A percentile compares a stretch with the other conserved stretches of the same genome.
Conservation (phyloP, 2,329 filamentous ascomycete species). For the Alternaria solani region DNA sequence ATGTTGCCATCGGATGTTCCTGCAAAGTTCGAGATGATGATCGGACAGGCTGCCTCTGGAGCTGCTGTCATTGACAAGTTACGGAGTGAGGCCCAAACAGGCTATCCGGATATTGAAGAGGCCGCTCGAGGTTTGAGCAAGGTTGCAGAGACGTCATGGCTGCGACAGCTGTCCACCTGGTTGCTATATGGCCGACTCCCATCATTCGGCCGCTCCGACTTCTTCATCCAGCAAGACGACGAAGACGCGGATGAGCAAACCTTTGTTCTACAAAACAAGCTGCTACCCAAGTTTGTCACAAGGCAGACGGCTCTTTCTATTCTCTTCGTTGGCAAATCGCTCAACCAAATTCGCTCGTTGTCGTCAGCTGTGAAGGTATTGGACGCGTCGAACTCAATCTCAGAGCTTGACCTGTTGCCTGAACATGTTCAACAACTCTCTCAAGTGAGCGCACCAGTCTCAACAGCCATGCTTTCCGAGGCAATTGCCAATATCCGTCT, state of each 20-base stretch:
- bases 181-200: conserved; percentile 87
- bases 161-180: conserved; percentile 90
- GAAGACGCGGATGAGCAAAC: conserved; percentile 42
- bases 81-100: conserved; percentile 80
- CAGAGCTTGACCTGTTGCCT: conserved; percentile 68
- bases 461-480: conserved; percentile 72
- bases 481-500: conserved; percentile 79
- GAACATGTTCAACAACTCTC: conserved; percentile 75
- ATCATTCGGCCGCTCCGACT: conserved; percentile 79
- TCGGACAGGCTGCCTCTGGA: conserved; percentile 64
- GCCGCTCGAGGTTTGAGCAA: conserved; percentile 76
- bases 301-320: conserved; percentile 79
- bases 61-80: conserved; percentile 80
- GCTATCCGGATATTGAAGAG: conserved; percentile 84
- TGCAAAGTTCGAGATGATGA: conserved; percentile 19
- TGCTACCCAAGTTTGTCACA: conserved; percentile 83
- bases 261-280: conserved; percentile 48
- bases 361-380: conserved; percentile 42
- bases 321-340: conserved; percentile 86
- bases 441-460: conserved; percentile 75
- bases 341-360: conserved; percentile 76
- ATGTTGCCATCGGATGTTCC: conserved; percentile 61
- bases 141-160: conserved; percentile 86
- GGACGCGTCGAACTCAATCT: conserved; percentile 37
- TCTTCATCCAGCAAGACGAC: conserved; percentile 70